Evolutionary conservation across 1,284 basidiomycete genomes (phyloP).

Genomic region (Schizophyllum amplum): DNA sequence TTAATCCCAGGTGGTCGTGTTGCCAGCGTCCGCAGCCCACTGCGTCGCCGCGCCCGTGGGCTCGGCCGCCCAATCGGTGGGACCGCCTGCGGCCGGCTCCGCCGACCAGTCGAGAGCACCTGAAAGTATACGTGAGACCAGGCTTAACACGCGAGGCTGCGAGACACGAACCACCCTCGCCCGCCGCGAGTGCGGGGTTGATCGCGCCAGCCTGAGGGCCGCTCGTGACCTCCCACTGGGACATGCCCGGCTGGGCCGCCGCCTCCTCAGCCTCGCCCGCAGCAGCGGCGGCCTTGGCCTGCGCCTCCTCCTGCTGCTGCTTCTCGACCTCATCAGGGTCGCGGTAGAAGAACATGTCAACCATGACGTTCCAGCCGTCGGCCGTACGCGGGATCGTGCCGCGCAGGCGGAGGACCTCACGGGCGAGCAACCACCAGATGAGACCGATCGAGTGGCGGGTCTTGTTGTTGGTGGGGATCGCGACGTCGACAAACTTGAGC

Average conservation of each 20-base stretch:
- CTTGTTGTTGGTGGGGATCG: conserved; percentile 99
- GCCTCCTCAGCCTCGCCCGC: conserved; percentile 49
- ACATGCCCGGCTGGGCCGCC: conserved; percentile 22
- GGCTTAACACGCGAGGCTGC: conserved; percentile 2
- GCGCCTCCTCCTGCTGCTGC: conserved; percentile 89
- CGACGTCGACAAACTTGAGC: conserved; percentile 95
- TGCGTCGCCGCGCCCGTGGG: conserved; percentile 40
- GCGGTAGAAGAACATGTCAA: conserved; percentile 99
- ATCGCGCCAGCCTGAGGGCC: conserved; percentile 62
- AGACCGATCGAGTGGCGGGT: conserved; percentile 95
- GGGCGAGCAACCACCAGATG: conserved; percentile 97
- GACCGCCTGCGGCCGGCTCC: conserved; percentile 44
- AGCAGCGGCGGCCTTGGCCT: conserved; percentile 65
- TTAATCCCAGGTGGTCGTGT: conserved; percentile 9
- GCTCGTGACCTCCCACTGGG: conserved; percentile 75
- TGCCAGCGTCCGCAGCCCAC: conserved; percentile 51
- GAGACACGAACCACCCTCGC: conserved; percentile 57
- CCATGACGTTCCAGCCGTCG: conserved; percentile 96
- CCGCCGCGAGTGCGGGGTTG: conserved; percentile 69
- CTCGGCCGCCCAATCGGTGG: conserved; percentile 84
- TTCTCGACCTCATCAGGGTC: conserved; percentile 99
- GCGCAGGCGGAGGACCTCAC: conserved; percentile 94
- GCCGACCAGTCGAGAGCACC: conserved; percentile 83
- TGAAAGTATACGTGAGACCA: conserved; percentile 19
- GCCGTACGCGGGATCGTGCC: conserved; percentile 85